Percentiles rank a stretch among this genome's conserved stretches.
These are phyloP conservation scores for Peronosclerospora sorghi DNA, from an alignment of 352 stramenopile species.

Conservation along the genomic window DNA sequence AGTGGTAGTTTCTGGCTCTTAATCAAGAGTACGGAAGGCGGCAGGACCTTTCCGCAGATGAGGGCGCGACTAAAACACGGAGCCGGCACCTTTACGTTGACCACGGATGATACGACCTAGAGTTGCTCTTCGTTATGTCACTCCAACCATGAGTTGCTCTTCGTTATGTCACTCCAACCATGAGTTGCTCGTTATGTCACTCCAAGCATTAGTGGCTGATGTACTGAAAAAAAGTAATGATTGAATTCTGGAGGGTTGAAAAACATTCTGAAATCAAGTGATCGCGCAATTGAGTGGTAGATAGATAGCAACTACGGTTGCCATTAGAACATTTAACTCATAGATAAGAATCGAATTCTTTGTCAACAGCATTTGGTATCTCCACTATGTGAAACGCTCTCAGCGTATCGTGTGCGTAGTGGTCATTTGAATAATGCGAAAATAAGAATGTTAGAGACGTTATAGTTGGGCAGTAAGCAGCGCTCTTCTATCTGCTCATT, in stretches of 20 bases:
- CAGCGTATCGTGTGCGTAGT: conserved; percentile 43
- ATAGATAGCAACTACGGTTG: no score
- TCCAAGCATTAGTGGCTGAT: conserved; percentile 4
- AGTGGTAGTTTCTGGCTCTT: conserved; percentile 87
- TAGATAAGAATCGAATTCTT: no score
- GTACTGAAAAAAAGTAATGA: neutral
- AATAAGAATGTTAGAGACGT: conserved; percentile 32
- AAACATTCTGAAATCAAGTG: conserved; percentile 3
- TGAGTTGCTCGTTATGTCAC: conserved; percentile 20
- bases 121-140: conserved; percentile 15
- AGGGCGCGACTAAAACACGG: conserved; percentile 79
- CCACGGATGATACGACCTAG: conserved; percentile 86
- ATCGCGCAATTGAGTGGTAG: conserved; percentile 5
- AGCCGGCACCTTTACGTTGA: conserved; percentile 81
- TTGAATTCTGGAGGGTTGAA: neutral
- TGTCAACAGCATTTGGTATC: conserved; percentile 82
- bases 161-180: conserved; percentile 5
- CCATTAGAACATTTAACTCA: no score
- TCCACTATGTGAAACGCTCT: conserved; percentile 57
- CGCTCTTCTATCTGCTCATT: conserved; percentile 54
- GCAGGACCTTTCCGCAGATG: conserved; percentile 66
- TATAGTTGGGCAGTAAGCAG: conserved; percentile 87
- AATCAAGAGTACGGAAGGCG: conserved; percentile 78
- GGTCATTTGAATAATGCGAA: conserved; percentile 82
- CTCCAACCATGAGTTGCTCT: conserved; percentile 25